These are phyloP conservation scores for Penicillium silybi DNA, from an alignment of 495 filamentous ascomycete species.

Conservation along the genomic window DNA sequence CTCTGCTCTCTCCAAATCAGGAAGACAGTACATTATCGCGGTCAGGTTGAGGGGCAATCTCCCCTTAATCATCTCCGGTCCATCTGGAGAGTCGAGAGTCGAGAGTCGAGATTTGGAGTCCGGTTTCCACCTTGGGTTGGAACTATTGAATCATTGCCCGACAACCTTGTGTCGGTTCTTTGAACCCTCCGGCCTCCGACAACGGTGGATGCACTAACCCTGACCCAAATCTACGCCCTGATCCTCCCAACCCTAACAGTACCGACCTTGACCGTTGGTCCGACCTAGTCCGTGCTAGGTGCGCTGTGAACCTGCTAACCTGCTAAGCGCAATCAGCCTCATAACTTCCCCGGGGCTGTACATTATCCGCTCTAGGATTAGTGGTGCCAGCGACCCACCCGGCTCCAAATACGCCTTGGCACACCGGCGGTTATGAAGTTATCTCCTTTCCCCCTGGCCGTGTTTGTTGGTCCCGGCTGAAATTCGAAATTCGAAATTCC, in stretches of 20 bases:
- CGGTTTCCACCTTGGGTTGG: not conserved
- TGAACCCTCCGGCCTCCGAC: not conserved
- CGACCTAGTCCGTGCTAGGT: not conserved
- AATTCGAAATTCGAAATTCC: not conserved
- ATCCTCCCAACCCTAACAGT: not conserved
- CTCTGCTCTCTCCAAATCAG: not conserved
- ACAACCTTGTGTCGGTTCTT: not conserved
- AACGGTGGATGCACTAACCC: not conserved
- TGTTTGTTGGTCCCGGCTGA: not conserved
- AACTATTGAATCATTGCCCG: not conserved
- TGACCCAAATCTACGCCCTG: not conserved
- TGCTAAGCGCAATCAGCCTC: constrained; percentile 6
- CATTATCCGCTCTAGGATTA: constrained; percentile 8
- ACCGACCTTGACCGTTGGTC: not conserved
- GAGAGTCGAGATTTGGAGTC: no score
- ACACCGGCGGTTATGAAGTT: constrained; percentile 4
- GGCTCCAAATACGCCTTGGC: not conserved
- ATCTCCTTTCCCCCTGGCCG: not conserved
- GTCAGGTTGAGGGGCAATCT: not conserved
- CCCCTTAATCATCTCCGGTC: not conserved
- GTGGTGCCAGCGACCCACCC: not conserved
- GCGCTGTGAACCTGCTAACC: not conserved
- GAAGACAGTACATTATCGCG: not conserved
- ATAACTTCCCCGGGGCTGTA: not conserved
- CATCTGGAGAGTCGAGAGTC: no score